Conservation (phyloP, 2,329 filamentous ascomycete genomes). For the Fusarium ramigenum region DNA sequence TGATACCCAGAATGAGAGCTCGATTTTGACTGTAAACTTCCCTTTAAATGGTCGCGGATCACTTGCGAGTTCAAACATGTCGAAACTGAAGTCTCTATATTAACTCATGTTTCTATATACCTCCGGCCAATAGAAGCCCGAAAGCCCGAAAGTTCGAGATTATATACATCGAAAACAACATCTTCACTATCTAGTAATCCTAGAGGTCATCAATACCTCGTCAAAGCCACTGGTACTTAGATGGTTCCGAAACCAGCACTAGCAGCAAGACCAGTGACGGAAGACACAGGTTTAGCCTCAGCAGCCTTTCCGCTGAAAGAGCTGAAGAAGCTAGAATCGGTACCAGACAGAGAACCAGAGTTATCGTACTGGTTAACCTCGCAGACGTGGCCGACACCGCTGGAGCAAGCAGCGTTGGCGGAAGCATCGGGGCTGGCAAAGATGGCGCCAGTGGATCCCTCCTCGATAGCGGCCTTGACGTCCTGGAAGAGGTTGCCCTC, state of each 20-base stretch:
- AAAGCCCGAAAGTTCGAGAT: neutral
- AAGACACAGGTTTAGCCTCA: constrained; percentile 48
- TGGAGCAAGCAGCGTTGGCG: constrained; percentile 54
- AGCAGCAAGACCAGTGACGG: constrained; percentile 49
- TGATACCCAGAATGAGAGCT: neutral
- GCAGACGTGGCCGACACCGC: constrained; percentile 59
- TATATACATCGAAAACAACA: constrained; percentile 10
- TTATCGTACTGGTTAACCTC: constrained; percentile 58
- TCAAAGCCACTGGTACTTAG: constrained; percentile 25
- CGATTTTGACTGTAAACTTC: no score
- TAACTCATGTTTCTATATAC: constrained; percentile 5
- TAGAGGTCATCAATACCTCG: neutral
- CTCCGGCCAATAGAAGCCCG: neutral
- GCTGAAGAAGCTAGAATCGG: constrained; percentile 58
- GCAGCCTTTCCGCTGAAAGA: constrained; percentile 64
- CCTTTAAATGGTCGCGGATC: no score
- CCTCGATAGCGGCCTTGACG: constrained; percentile 54
- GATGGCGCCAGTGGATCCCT: constrained; percentile 44
- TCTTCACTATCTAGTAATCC: neutral
- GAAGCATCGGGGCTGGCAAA: constrained; percentile 46
- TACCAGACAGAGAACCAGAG: constrained; percentile 51
- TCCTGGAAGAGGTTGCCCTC: constrained; percentile 69
- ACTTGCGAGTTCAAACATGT: no score
- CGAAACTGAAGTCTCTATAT: neutral
- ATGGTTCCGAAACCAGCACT: constrained; percentile 59